These are phyloP conservation scores for Candida sp. DNA, from an alignment of 1,139 yeast genomes.

Conservation along the genomic window DNA sequence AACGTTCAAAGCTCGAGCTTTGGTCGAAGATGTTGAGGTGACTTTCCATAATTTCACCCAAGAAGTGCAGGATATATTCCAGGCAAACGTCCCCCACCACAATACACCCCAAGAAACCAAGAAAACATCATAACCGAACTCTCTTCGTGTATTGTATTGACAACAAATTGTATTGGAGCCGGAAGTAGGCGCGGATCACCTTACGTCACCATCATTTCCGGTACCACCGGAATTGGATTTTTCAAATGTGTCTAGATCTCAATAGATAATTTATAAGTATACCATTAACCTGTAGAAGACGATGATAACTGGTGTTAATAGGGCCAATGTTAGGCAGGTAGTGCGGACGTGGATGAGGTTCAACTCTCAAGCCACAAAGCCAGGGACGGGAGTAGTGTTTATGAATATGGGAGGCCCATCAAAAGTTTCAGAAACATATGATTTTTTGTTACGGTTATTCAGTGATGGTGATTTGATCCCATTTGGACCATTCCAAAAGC, in stretches of 20 bases:
- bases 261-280: neutral
- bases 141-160: neutral
- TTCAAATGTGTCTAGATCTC: neutral
- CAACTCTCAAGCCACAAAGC: slow-evolving; percentile 11
- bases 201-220: neutral
- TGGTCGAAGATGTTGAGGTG: neutral
- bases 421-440: slow-evolving; percentile 75
- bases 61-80: slow-evolving; percentile 2
- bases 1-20: slow-evolving; percentile 22
- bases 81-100: neutral
- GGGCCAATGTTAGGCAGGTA: neutral
- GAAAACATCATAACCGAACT: neutral
- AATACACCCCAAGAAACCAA: neutral
- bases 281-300: neutral
- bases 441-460: slow-evolving; percentile 72
- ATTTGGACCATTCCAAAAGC: slow-evolving; percentile 72
- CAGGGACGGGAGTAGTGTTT: slow-evolving; percentile 64
- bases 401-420: slow-evolving; percentile 99
- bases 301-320: neutral
- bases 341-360: slow-evolving; percentile 8
- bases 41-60: slow-evolving; percentile 1
- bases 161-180: neutral
- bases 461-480: slow-evolving; percentile 88
- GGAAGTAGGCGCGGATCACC: neutral
- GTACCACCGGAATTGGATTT: neutral